A percentile compares a stretch with the other conserved stretches of the same genome.
Conservation (phyloP, 73 alveolate genomes). For the Paramecium octaurelia region DNA sequence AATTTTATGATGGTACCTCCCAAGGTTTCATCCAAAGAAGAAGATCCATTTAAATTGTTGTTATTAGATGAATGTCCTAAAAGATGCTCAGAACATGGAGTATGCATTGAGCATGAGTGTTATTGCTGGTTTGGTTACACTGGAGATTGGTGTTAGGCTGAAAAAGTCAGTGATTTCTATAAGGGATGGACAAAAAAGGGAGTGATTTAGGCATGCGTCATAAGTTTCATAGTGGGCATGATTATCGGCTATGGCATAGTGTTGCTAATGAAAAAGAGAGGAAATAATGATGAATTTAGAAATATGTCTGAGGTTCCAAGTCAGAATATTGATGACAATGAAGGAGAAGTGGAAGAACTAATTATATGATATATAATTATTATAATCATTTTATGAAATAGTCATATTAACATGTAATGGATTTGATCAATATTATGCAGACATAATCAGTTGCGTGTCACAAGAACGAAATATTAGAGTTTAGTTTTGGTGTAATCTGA, state of each 20-base stretch:
- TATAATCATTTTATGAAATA: background rate
- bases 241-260: background rate
- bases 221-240: background rate
- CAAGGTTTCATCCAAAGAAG: background rate
- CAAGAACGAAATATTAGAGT: too few relatives aligned
- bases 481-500: background rate
- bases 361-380: background rate
- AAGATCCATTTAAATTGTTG: background rate
- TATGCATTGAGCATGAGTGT: slow-evolving; percentile 14
- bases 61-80: slow-evolving; percentile 25
- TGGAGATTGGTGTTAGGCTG: slow-evolving; percentile 32
- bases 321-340: slow-evolving; percentile 1
- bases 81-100: slow-evolving; percentile 39
- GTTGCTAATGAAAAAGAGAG: background rate
- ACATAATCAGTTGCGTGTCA: too few relatives aligned
- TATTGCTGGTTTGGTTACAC: slow-evolving; percentile 43
- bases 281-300: slow-evolving; percentile 8
- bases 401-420: too few relatives aligned
- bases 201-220: background rate
- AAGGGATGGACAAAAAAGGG: background rate
- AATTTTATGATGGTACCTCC: slow-evolving; percentile 22
- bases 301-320: background rate
- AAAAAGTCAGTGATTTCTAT: slow-evolving; percentile 12
- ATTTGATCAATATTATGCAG: background rate
- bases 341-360: slow-evolving; percentile 24